Evolutionary conservation across 2,329 filamentous ascomycete species (phyloP).

Genomic region (Trichothecium roseum): DNA sequence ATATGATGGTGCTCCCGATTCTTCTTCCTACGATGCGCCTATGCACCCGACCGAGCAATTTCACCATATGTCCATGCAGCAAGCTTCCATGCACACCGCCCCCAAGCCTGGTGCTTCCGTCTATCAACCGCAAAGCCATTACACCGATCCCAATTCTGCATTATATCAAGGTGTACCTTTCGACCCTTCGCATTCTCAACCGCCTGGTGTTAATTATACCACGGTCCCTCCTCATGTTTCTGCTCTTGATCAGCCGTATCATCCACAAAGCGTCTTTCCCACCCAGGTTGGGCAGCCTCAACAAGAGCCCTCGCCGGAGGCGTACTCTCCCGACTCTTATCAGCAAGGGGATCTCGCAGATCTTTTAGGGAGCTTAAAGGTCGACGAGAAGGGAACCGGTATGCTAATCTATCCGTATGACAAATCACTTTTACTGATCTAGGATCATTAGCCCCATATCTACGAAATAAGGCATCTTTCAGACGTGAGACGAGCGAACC

Average conservation of each 20-base stretch:
- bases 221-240: slow-evolving; percentile 37
- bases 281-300: slow-evolving; percentile 33
- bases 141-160: slow-evolving; percentile 30
- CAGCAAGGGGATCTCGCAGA: slow-evolving; percentile 65
- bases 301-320: slow-evolving; percentile 30
- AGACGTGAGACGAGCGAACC: slow-evolving; percentile 44
- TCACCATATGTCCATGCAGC: slow-evolving; percentile 42
- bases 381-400: slow-evolving; percentile 82
- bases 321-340: slow-evolving; percentile 52
- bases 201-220: slow-evolving; percentile 40
- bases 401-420: slow-evolving; percentile 18
- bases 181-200: slow-evolving; percentile 29
- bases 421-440: slow-evolving; percentile 6
- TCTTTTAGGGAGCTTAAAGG: slow-evolving; percentile 74
- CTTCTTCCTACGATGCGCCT: slow-evolving; percentile 20
- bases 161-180: slow-evolving; percentile 39
- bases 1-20: slow-evolving; percentile 39
- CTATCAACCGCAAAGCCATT: slow-evolving; percentile 39
- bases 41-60: slow-evolving; percentile 21
- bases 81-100: slow-evolving; percentile 30
- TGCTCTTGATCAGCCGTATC: slow-evolving; percentile 41
- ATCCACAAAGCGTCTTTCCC: slow-evolving; percentile 38
- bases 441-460: slow-evolving; percentile 61
- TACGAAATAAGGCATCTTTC: slow-evolving; percentile 52
- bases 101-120: slow-evolving; percentile 29